Conservation (phyloP, 148 eudicot species). For the Rheum nobile region DNA sequence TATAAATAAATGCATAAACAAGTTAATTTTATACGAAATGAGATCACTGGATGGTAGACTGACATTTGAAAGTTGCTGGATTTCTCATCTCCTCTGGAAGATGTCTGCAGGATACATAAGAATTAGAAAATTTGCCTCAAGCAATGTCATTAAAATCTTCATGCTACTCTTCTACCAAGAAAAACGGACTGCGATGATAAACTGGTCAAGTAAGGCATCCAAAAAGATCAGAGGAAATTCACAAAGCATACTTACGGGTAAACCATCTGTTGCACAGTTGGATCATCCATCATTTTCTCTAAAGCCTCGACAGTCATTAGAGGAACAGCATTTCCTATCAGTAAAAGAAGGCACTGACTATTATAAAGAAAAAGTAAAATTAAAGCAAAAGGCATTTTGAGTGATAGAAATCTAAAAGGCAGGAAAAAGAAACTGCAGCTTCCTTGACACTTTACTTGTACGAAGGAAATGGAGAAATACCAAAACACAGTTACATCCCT, state of each 20-base stretch:
- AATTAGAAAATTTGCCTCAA: background rate
- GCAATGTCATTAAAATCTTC: background rate
- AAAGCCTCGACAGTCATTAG: constrained; percentile 65
- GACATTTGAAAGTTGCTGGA: constrained; percentile 81
- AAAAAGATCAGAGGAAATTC: background rate
- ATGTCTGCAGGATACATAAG: constrained; percentile 41
- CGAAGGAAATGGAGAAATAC: background rate
- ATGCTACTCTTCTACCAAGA: background rate
- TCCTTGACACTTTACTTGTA: background rate
- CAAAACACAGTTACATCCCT: background rate
- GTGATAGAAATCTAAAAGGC: background rate
- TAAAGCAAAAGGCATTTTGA: background rate
- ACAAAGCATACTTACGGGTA: constrained; percentile 46
- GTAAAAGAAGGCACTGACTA: background rate
- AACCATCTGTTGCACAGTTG: constrained; percentile 79
- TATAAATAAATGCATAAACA: background rate
- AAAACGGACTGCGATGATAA: background rate
- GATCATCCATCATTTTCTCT: constrained; percentile 99
- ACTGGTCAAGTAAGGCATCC: constrained; percentile 5
- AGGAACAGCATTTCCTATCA: constrained; percentile 36
- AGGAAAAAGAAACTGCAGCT: background rate
- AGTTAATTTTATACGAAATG: background rate
- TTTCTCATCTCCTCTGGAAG: constrained; percentile 98
- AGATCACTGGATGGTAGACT: constrained; percentile 23
- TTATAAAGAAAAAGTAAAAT: background rate